These are phyloP conservation scores for Erythrophleum fordii DNA, from an alignment of 306 rosid species.

Conservation along the genomic window DNA sequence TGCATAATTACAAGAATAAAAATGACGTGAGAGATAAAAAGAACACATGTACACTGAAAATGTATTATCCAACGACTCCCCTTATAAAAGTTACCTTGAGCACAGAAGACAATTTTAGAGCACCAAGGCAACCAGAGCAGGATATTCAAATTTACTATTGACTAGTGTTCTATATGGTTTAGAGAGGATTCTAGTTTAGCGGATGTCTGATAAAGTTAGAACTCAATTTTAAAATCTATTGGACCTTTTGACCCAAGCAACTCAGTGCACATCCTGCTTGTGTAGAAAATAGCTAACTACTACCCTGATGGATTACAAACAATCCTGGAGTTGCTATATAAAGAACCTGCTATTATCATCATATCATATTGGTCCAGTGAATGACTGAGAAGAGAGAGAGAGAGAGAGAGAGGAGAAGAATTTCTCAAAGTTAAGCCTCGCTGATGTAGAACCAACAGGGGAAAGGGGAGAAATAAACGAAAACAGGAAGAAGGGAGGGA, in stretches of 20 bases:
- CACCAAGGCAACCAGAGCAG: conserved; percentile 27
- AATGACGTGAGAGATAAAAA: conserved; percentile 8
- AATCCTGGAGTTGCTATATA: not conserved
- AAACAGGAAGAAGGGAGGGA: not conserved
- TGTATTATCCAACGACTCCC: not conserved
- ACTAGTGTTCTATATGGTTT: not conserved
- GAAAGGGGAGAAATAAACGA: not conserved
- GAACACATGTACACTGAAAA: not conserved
- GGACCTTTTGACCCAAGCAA: not conserved
- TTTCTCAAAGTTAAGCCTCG: conserved; percentile 8
- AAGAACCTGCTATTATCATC: conserved; percentile 9
- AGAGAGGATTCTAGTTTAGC: conserved; percentile 1
- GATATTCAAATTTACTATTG: conserved; percentile 15
- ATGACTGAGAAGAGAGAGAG: not conserved
- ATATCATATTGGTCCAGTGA: not conserved
- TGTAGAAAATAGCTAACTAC: not conserved
- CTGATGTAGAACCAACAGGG: not conserved
- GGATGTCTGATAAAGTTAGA: not conserved
- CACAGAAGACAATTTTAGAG: conserved; percentile 12
- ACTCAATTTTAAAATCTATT: not conserved
- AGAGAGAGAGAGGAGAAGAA: not conserved
- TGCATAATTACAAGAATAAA: conserved; percentile 45
- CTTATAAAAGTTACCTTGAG: conserved; percentile 17
- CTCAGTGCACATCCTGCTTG: not conserved
- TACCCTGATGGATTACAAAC: not conserved